These are phyloP conservation scores for Orbilia ellipsospora DNA, from an alignment of 2,329 filamentous ascomycete genomes.

Conservation along the genomic window DNA sequence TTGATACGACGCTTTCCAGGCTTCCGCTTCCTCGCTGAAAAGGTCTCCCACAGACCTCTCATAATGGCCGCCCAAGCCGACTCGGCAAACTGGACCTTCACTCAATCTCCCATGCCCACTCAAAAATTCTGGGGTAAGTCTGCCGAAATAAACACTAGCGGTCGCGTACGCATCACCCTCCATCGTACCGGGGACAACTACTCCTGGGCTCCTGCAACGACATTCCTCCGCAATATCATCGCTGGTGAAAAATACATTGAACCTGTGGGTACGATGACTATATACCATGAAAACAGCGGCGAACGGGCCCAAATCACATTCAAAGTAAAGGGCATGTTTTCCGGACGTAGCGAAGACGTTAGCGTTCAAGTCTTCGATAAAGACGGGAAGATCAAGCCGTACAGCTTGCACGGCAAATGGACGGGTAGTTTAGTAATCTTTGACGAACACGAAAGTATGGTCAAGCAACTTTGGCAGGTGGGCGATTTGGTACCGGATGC, in stretches of 20 bases:
- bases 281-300: slow-evolving; percentile 84
- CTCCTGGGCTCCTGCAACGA: slow-evolving; percentile 87
- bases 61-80: slow-evolving; percentile 94
- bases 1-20: slow-evolving; percentile 65
- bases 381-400: slow-evolving; percentile 73
- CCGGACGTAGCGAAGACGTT: slow-evolving; percentile 91
- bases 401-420: slow-evolving; percentile 84
- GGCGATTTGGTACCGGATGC: slow-evolving; percentile 83
- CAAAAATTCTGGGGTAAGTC: slow-evolving; percentile 99
- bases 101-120: slow-evolving; percentile 85
- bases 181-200: slow-evolving; percentile 82
- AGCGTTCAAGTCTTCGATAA: slow-evolving; percentile 77
- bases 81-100: slow-evolving; percentile 82
- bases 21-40: slow-evolving; percentile 92
- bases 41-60: slow-evolving; percentile 91
- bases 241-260: slow-evolving; percentile 98
- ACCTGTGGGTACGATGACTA: slow-evolving; percentile 87
- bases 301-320: slow-evolving; percentile 89
- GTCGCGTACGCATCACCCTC: slow-evolving; percentile 81
- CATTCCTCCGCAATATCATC: slow-evolving; percentile 94
- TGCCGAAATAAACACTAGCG: slow-evolving; percentile 92
- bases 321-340: slow-evolving; percentile 96
- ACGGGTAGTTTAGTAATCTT: slow-evolving; percentile 71
- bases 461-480: slow-evolving; percentile 80
- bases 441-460: slow-evolving; percentile 65